These are phyloP conservation scores for Solanum medicagineum DNA, from an alignment of 257 asterid genomes.

Conservation along the genomic window DNA sequence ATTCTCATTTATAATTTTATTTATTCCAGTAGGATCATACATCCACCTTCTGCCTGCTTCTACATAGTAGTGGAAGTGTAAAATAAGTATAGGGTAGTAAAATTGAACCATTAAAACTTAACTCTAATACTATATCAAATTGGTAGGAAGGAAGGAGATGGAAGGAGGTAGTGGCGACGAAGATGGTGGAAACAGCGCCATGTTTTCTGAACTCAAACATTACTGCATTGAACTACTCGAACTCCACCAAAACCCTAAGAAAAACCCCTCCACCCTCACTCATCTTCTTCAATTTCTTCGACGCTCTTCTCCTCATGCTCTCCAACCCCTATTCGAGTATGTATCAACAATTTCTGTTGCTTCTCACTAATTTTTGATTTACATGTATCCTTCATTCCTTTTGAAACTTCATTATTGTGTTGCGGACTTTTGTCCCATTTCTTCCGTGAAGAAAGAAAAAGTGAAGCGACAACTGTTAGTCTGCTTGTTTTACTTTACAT, in stretches of 20 bases:
- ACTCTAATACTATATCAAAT: too few relatives aligned
- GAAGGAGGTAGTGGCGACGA: constrained; percentile 16
- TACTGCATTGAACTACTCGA: constrained; percentile 46
- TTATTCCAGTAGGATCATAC: too few relatives aligned
- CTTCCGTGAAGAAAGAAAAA: neutral
- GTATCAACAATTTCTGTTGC: neutral
- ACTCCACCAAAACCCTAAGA: constrained; percentile 47
- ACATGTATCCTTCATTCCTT: neutral
- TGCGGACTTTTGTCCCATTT: neutral
- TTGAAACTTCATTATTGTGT: neutral
- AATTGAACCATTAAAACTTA: too few relatives aligned
- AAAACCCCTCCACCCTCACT: constrained; percentile 21
- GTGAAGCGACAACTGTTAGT: neutral
- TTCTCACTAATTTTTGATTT: neutral
- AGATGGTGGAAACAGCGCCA: constrained; percentile 7
- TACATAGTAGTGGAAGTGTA: too few relatives aligned
- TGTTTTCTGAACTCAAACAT: constrained; percentile 51
- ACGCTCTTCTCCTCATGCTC: constrained; percentile 32
- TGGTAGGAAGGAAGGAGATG: neutral
- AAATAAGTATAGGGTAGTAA: too few relatives aligned
- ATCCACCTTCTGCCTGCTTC: too few relatives aligned
- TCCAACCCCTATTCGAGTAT: constrained; percentile 76
- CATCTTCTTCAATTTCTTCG: constrained; percentile 53
- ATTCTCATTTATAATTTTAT: too few relatives aligned
- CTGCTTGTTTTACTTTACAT: neutral